These are phyloP conservation scores for Pseudocercospora crystallina DNA, from an alignment of 2,329 filamentous ascomycete genomes.

Conservation along the genomic window DNA sequence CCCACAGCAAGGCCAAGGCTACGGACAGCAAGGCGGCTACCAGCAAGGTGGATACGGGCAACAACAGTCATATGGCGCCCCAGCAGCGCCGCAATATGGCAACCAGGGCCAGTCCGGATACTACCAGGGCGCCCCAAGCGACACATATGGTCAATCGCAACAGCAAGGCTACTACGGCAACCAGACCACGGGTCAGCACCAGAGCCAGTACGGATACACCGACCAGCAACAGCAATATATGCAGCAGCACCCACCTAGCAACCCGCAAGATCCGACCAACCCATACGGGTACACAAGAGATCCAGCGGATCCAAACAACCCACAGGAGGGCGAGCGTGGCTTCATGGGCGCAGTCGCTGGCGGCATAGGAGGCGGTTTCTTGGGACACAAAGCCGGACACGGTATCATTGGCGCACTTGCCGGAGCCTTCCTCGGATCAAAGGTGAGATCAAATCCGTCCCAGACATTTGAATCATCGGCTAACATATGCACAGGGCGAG, in stretches of 20 bases:
- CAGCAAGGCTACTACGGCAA: conserved; percentile 33
- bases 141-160: conserved; percentile 11
- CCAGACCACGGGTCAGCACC: conserved; percentile 20
- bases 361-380: conserved; percentile 56
- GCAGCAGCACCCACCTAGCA: conserved; percentile 27
- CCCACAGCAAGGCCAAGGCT: conserved; percentile 19
- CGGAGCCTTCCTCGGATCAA: conserved; percentile 57
- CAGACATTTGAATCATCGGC: too few species aligned
- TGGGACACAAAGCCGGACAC: conserved; percentile 59
- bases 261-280: conserved; percentile 37
- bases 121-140: conserved; percentile 19
- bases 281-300: conserved; percentile 37
- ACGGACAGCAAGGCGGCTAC: conserved; percentile 22
- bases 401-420: conserved; percentile 56
- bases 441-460: conserved; percentile 26
- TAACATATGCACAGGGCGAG: not conserved
- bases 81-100: conserved; percentile 20
- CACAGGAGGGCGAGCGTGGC: conserved; percentile 57
- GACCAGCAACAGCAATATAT: conserved; percentile 19
- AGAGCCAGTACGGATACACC: conserved; percentile 25
- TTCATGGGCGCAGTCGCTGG: conserved; percentile 58
- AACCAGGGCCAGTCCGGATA: conserved; percentile 18
- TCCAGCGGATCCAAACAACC: conserved; percentile 42
- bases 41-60: conserved; percentile 23
- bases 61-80: conserved; percentile 26